Evolutionary conservation across 1,284 basidiomycete genomes (phyloP), one percentile per base, ranked within the genome.

Genomic region (Vanrija humicola): DNA sequence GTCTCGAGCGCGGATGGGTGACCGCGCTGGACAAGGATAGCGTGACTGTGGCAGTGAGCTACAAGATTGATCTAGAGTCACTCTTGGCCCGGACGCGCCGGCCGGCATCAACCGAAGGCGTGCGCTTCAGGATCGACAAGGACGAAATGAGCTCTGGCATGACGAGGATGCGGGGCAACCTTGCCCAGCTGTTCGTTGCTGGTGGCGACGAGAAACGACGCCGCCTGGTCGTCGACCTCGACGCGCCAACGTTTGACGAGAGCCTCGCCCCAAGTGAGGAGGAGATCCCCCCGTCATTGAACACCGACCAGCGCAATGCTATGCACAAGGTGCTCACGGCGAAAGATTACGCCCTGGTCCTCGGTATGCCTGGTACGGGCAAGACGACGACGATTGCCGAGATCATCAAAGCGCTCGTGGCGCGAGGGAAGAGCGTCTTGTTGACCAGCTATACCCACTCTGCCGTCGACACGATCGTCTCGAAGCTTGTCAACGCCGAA

Each of bases 321-420:
- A 82, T 97, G 69, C 73, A 77, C 28, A 87, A 85, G 59, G 89
- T 88, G 3, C 75, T 98, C 16, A 78, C 80, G 3, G 90, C 95
- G 0, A 79, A 84, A 58, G 94, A 99, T 73, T 99, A 97, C 70
- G 86, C 93, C 0, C 78, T 98, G 45, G 83, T 98, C 29, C 81
- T 98, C 6, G 96, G 95, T 23, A 98, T 98, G 96, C 95, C 95
- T 2, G 95, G 95, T 0, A 98, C 96, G 3, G 95, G 95, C 9
- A 99, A 99, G 78, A 97, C 95, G 38, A 96, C 93, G 0, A 89
- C 95, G 5, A 88, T 98, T 52, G 90, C 90, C 0, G 86, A 90
- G 42, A 82, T 97, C 43, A 93, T 98, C 69, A 83, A 84, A 64
- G 81, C 83, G 23, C 78, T 98, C 6, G 90, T 91, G 1, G 80